Conservation (phyloP, 805 yeast genomes). For the Lipomyces sp. region DNA sequence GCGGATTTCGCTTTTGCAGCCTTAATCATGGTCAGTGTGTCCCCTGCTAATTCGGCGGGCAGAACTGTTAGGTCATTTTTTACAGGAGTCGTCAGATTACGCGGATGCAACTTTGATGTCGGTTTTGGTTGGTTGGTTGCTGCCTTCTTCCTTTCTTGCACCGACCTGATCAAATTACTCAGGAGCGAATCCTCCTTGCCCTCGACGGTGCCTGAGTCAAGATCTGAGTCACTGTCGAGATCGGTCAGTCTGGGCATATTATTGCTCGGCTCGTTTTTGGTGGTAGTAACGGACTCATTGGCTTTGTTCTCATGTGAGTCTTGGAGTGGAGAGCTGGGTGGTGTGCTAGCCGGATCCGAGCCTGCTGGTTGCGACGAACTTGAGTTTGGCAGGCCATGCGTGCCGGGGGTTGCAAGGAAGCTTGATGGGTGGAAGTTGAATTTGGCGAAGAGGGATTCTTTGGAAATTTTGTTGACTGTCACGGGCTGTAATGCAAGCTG, state of each 20-base stretch:
- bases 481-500: constrained; percentile 26
- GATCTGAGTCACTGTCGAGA: constrained; percentile 1
- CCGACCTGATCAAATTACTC: neutral
- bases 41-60: constrained; percentile 14
- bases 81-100: neutral
- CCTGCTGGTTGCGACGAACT: neutral
- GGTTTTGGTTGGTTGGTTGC: neutral
- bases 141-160: neutral
- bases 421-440: constrained; percentile 21
- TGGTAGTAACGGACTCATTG: neutral
- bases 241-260: neutral
- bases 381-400: neutral
- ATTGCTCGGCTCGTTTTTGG: neutral
- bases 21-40: constrained; percentile 13
- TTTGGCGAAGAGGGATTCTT: constrained; percentile 23
- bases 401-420: too few species aligned
- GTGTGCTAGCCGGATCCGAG: neutral
- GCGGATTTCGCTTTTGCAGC: constrained; percentile 19
- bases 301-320: neutral
- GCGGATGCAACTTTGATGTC: neutral
- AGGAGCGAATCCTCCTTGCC: neutral
- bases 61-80: constrained; percentile 3
- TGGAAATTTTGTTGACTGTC: constrained; percentile 21
- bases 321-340: neutral
- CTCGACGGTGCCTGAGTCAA: neutral